Evolutionary conservation across 371 early-diverging fungal species (phyloP).

Genomic region (Batrachochytrium dendrobatidis): DNA sequence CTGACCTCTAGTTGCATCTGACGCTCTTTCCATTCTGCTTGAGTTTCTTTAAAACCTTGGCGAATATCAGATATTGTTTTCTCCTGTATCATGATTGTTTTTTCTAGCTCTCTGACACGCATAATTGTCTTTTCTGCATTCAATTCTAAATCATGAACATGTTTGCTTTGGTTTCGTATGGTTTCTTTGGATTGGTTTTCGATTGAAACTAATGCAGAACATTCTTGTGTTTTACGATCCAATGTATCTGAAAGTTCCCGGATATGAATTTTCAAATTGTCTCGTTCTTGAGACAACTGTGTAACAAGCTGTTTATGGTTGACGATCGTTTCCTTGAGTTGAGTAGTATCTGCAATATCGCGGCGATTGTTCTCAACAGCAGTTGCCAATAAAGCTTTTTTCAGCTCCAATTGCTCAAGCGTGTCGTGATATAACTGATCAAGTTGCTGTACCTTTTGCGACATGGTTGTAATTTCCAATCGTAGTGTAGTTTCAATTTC

Average conservation of each 20-base stretch:
- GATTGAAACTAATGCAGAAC: background rate
- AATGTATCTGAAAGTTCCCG: slow-evolving; percentile 1
- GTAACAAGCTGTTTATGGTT: background rate
- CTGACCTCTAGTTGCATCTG: background rate
- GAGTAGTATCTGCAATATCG: background rate
- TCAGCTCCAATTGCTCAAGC: background rate
- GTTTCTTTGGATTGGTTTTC: background rate
- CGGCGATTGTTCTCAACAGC: background rate
- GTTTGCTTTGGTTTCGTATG: background rate
- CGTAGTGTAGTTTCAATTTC: background rate
- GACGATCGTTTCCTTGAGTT: background rate
- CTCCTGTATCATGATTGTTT: background rate
- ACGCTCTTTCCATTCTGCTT: background rate
- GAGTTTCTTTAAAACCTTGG: background rate
- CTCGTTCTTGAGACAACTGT: background rate
- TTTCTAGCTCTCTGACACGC: background rate
- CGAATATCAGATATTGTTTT: background rate
- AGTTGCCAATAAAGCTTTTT: background rate
- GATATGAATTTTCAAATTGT: background rate
- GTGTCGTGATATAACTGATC: background rate
- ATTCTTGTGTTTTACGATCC: slow-evolving; percentile 2
- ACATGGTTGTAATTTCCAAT: background rate
- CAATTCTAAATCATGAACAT: background rate
- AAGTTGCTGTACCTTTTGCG: background rate
- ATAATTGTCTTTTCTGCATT: background rate